Base-by-base conservation (phyloP, 768 basidiomycete genomes). In the Dictyophora rubrovolvata region DNA sequence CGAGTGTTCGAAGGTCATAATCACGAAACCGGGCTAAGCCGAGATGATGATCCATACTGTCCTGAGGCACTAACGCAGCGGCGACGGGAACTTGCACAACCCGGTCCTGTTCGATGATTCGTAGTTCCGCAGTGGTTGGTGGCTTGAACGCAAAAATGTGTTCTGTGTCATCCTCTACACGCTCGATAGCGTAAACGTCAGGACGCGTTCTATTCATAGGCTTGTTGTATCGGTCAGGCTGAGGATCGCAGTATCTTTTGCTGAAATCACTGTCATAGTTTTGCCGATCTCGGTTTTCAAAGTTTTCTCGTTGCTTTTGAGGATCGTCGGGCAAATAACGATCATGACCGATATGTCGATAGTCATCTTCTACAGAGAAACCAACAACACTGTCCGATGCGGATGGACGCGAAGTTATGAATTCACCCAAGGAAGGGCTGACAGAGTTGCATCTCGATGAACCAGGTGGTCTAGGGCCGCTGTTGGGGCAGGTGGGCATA, bases 91-190 rank as follows among this genome's bases (percentile, higher is more conserved):
- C 60, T 53, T 64, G 69, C 55, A 67, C 68, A 54, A 68, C 55
- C 53, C 60, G 60, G 34, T 69, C 63, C 53, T 68, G 70, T 53
- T 69, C 67, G 28, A n/a, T n/a, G 18, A 35, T 23, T 36, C 48
- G 52, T 54, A 69, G 75, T 59, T 86, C 83, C 16, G 85, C 84
- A 21, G 91, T 89, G 3, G 79, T 77, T 17, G 91, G 89, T 42
- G 91, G 86, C 20, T 84, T 77, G 72, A 91, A 95, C 0, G 93
- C 92, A 72, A 95, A 95, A 62, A 94, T 87, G 68, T 86, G 87
- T 63, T 85, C 92, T 50, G 85, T 81, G 48, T 91, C 89, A 65
- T 34, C 50, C 18, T 51, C 50, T 16, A 18, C 50, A 51, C 21
- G 50, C 42, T 42, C 42, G 42, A 42, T 42, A 12, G 12, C 42